Conservation (phyloP, 2,329 filamentous ascomycete species). For the Xylaria sp. region DNA sequence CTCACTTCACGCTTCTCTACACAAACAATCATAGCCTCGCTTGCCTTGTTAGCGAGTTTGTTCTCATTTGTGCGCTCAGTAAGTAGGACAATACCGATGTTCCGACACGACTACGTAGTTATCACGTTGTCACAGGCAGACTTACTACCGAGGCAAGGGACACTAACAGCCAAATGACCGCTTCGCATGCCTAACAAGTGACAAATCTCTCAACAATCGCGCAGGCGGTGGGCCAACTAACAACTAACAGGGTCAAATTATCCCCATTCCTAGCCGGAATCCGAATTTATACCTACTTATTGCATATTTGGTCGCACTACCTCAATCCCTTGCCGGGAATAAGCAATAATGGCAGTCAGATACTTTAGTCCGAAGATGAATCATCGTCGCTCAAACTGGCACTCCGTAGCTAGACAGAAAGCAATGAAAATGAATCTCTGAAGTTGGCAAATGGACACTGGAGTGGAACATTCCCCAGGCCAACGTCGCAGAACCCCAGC, state of each 20-base stretch:
- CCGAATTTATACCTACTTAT: neutral
- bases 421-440: neutral
- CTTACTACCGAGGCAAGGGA: constrained; percentile 27
- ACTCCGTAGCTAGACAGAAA: neutral
- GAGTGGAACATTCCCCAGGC: constrained; percentile 30
- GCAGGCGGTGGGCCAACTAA: neutral
- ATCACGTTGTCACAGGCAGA: constrained; percentile 30
- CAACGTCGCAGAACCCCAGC: constrained; percentile 28
- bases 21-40: neutral
- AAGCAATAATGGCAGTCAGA: neutral
- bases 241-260: neutral
- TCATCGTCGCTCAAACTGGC: neutral
- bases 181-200: constrained; percentile 15
- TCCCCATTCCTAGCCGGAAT: neutral
- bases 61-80: neutral
- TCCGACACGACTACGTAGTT: neutral
- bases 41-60: neutral
- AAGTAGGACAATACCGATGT: constrained; percentile 10
- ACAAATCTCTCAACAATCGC: constrained; percentile 28
- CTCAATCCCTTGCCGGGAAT: neutral
- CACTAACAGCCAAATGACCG: neutral
- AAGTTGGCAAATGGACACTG: neutral
- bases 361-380: neutral
- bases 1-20: neutral
- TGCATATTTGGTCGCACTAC: neutral